Conservation (phyloP, 495 filamentous ascomycete species). For the Opeltia flavorubescens region DNA sequence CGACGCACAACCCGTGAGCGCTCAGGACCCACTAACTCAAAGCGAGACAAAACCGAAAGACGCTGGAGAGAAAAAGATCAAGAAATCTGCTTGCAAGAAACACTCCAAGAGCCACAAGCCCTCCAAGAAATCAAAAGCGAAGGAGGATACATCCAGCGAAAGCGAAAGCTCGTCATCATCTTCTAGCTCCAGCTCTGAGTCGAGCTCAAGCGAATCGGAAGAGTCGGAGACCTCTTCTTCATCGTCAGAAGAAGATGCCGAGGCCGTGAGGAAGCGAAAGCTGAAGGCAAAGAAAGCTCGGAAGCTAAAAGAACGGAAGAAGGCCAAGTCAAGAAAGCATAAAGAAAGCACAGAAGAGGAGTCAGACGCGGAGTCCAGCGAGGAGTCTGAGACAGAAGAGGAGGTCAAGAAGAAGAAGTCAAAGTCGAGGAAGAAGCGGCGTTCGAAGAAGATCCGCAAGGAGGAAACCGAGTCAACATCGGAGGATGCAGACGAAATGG, state of each 20-base stretch:
- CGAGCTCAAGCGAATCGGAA: conserved; percentile 16
- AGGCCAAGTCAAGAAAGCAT: conserved; percentile 25
- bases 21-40: conserved; percentile 5
- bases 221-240: conserved; percentile 18
- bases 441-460: conserved; percentile 17
- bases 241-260: conserved; percentile 24
- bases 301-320: conserved; percentile 29
- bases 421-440: conserved; percentile 13
- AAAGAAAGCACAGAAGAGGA: conserved; percentile 21
- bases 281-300: conserved; percentile 36
- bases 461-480: conserved; percentile 16
- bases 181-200: conserved; percentile 17
- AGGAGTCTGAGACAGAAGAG: conserved; percentile 21
- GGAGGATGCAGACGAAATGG: conserved; percentile 10
- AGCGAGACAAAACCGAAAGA: not conserved
- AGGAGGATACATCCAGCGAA: conserved; percentile 14
- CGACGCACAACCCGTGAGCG: not conserved
- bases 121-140: conserved; percentile 18
- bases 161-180: conserved; percentile 18
- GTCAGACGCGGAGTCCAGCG: conserved; percentile 23
- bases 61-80: conserved; percentile 6
- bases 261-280: conserved; percentile 23
- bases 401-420: conserved; percentile 24
- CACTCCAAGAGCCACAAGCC: conserved; percentile 19
- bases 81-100: conserved; percentile 26